Percentiles rank a stretch among this genome's conserved stretches.
Evolutionary conservation across 2,329 filamentous ascomycete species (phyloP).

Genomic region (Aspergillus terreus): DNA sequence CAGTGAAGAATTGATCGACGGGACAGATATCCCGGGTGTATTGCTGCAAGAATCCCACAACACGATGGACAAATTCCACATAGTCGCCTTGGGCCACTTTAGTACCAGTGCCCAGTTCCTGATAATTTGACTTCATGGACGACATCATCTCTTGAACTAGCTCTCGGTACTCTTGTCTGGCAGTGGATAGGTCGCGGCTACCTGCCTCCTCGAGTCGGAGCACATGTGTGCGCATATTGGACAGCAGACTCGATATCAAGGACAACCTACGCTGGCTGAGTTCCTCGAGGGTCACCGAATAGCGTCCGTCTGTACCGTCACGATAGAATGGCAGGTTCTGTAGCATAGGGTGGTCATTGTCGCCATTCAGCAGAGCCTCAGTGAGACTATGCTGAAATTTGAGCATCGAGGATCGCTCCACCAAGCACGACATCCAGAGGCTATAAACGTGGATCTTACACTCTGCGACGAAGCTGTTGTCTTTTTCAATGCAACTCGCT

Average conservation of each 20-base stretch:
- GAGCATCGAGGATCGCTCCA: conserved; percentile 57
- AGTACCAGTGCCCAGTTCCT: conserved; percentile 44
- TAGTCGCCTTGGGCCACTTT: conserved; percentile 48
- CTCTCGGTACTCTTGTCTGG: conserved; percentile 44
- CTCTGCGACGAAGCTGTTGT: conserved; percentile 39
- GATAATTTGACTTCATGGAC: conserved; percentile 59
- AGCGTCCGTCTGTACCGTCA: conserved; percentile 33
- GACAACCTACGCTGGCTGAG: conserved; percentile 52
- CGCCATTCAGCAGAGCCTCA: conserved; percentile 49
- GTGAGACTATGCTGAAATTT: conserved; percentile 60
- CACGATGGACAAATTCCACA: conserved; percentile 58
- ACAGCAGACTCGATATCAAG: conserved; percentile 54
- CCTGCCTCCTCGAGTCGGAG: conserved; percentile 33
- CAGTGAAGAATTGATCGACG: conserved; percentile 58
- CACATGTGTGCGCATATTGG: conserved; percentile 56
- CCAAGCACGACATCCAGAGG: conserved; percentile 53
- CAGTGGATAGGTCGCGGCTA: conserved; percentile 33
- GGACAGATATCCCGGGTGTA: conserved; percentile 54
- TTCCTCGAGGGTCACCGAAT: conserved; percentile 50
- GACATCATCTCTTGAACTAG: conserved; percentile 56
- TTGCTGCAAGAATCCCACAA: conserved; percentile 59
- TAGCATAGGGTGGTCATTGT: conserved; percentile 46
- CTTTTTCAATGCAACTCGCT: conserved; percentile 42
- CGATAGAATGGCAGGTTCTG: conserved; percentile 56
- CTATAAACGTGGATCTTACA: conserved; percentile 49